Base-by-base conservation (phyloP, 2,329 filamentous ascomycete genomes). In the Neonectria neomacrospora region DNA sequence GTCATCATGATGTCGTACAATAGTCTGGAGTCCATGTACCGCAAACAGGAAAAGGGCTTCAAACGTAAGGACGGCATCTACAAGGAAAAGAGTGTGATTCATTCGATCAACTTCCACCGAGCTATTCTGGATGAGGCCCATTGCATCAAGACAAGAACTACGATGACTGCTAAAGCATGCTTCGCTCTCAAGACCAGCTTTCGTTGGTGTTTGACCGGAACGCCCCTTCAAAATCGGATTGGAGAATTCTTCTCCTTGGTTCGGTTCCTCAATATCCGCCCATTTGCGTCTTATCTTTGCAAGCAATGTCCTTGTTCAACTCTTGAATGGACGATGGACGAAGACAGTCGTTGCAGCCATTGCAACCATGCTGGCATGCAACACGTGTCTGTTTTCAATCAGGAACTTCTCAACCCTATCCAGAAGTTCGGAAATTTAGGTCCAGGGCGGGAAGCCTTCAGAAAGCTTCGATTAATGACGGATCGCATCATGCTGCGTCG, bases 1-100 rank as follows among this genome's bases (percentile, higher is more conserved):
- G 93, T 99, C 54, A 95, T 98, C 75, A 94, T 98, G 87, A 97
- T 98, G 80, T 98, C 95, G 14, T 99, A 96, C 85, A 94, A 92
- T 81, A 88, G 92, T 69, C 81, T 99, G 34, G 96, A 98, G 78
- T 97, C 94, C 0, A 90, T 97, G 73, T 93, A 94, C 75, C 91
- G 96, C 61, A 97, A 96, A 78, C 92, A 99, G 77, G 90, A 91
- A 73, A 97, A 96, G 75, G 96, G 96, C 0, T 96, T 94, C 84
- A 90, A 86, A 70, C 91, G 94, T 62, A 91, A 92, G 66, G 89
- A 92, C 26, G 91, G 91, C 11, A 82, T 95, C 23, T 85, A 95
- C 79, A 97, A 95, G 76, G 92, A 96, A 78, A 81, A 85, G 79
- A 92, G 90, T 71, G 78, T 91, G 32, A 93, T 99, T 32, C 96